These are phyloP conservation scores for Dacryopinax spathularia DNA, from an alignment of 768 basidiomycete genomes.

Conservation along the genomic window DNA sequence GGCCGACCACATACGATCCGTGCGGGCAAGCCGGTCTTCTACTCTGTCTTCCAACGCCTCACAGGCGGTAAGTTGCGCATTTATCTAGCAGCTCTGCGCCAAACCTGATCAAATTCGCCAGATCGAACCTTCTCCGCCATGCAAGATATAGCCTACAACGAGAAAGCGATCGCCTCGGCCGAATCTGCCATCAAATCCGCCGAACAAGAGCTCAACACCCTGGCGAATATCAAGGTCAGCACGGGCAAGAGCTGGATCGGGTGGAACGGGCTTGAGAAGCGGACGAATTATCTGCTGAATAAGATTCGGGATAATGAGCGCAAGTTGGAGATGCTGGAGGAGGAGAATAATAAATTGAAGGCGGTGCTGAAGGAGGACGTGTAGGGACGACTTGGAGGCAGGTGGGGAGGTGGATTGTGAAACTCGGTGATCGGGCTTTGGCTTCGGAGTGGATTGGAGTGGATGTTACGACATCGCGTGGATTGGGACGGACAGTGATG, in stretches of 20 bases:
- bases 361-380: constrained; percentile 22
- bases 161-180: constrained; percentile 40
- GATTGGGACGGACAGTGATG: too few relatives aligned
- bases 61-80: constrained; percentile 44
- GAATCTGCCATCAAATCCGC: constrained; percentile 54
- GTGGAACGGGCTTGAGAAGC: constrained; percentile 35
- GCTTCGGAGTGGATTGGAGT: too few relatives aligned
- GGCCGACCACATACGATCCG: constrained; percentile 72
- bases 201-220: constrained; percentile 57
- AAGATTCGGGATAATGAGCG: constrained; percentile 59
- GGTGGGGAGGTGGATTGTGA: too few relatives aligned
- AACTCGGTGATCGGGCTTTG: too few relatives aligned
- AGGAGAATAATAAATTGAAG: constrained; percentile 54
- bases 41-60: constrained; percentile 69
- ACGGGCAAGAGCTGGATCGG: constrained; percentile 31
- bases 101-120: constrained; percentile 19
- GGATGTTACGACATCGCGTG: too few relatives aligned
- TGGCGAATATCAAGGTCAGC: constrained; percentile 49
- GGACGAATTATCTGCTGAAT: constrained; percentile 52
- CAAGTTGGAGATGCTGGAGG: constrained; percentile 58
- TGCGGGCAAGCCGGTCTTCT: constrained; percentile 83
- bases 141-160: constrained; percentile 70
- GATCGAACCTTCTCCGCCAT: constrained; percentile 66
- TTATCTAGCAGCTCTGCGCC: constrained; percentile 8
- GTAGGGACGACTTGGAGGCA: too few relatives aligned